These are phyloP conservation scores for Plasmodium malariae DNA, from an alignment of 169 alveolate species.

Conservation along the genomic window DNA sequence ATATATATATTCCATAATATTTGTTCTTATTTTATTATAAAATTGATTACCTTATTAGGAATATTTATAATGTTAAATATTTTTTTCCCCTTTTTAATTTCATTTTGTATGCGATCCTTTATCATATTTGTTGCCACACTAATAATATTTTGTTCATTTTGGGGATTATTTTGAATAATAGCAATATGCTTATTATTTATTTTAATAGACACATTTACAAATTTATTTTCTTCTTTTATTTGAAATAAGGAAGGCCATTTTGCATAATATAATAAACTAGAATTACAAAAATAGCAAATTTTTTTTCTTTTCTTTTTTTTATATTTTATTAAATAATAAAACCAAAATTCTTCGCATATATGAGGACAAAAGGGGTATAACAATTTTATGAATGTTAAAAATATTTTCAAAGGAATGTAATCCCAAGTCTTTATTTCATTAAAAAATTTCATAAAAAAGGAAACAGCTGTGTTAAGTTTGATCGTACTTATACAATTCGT, in stretches of 20 bases:
- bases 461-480: slow-evolving; percentile 84
- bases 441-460: slow-evolving; percentile 80
- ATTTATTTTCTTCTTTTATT: slow-evolving; percentile 6
- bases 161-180: neutral
- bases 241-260: slow-evolving; percentile 63
- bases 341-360: slow-evolving; percentile 87
- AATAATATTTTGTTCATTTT: slow-evolving; percentile 6
- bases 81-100: slow-evolving; percentile 44
- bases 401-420: slow-evolving; percentile 68
- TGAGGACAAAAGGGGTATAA: slow-evolving; percentile 90
- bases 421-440: slow-evolving; percentile 76
- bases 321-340: slow-evolving; percentile 57
- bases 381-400: slow-evolving; percentile 74
- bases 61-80: slow-evolving; percentile 42
- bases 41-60: slow-evolving; percentile 44
- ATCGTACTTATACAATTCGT: slow-evolving; percentile 80
- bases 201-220: slow-evolving; percentile 15
- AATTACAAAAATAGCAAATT: slow-evolving; percentile 58
- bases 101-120: slow-evolving; percentile 27
- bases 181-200: slow-evolving; percentile 56
- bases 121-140: slow-evolving; percentile 32
- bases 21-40: slow-evolving; percentile 17
- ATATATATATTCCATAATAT: neutral
- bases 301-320: slow-evolving; percentile 32
- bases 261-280: slow-evolving; percentile 27